Evolutionary conservation across 129 eudicot genomes (phyloP).

Genomic region (Centrapalus pauciflorus): DNA sequence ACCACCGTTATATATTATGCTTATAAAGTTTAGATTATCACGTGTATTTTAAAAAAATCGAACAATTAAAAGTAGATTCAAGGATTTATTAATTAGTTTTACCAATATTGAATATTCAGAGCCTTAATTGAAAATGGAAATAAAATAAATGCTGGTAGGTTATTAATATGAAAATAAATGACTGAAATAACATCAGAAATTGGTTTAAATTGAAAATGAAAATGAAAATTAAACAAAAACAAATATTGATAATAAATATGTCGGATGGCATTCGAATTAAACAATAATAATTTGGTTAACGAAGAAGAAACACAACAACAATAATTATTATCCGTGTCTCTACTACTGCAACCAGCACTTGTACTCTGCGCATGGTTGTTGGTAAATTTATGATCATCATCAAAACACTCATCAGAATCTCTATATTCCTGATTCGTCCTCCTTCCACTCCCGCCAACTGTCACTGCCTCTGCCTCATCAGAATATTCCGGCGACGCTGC

Average conservation of each 20-base stretch:
- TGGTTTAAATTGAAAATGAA: too few relatives aligned
- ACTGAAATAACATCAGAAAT: slow-evolving; percentile 7
- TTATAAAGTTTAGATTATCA: too few relatives aligned
- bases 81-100: too few relatives aligned
- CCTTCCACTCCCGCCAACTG: slow-evolving; percentile 7
- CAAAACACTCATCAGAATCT: slow-evolving; percentile 8
- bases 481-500: slow-evolving; percentile 20
- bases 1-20: too few relatives aligned
- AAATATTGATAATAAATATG: slow-evolving; percentile 26
- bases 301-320: slow-evolving; percentile 24
- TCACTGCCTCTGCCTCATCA: background rate
- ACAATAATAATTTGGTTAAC: slow-evolving; percentile 6
- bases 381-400: slow-evolving; percentile 8
- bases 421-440: slow-evolving; percentile 21
- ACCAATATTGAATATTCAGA: too few relatives aligned
- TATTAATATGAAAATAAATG: slow-evolving; percentile 9
- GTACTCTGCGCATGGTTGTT: slow-evolving; percentile 20
- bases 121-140: too few relatives aligned
- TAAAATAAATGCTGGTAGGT: slow-evolving; percentile 9
- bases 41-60: too few relatives aligned
- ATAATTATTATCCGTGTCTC: slow-evolving; percentile 23
- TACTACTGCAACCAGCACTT: slow-evolving; percentile 21
- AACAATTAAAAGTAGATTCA: too few relatives aligned
- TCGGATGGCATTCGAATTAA: slow-evolving; percentile 25
- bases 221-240: slow-evolving; percentile 23